Conservation (phyloP, 192 early-diverging fungal species). For the Coemansia sp. region DNA sequence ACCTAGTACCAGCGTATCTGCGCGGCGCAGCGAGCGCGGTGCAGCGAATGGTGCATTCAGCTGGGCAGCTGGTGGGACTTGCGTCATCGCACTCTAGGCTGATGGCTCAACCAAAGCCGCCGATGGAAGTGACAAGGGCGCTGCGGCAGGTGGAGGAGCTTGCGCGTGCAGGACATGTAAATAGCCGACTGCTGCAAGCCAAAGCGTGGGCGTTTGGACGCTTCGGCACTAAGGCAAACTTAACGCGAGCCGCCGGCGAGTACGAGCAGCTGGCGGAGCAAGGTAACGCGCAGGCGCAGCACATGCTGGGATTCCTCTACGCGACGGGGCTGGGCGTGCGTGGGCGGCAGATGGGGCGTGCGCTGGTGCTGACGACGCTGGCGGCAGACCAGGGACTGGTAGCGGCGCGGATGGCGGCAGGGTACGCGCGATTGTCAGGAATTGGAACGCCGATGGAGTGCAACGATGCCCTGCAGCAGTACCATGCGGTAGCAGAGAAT, state of each 20-base stretch:
- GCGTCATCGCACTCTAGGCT: too few species aligned
- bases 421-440: conserved; percentile 77
- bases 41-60: too few species aligned
- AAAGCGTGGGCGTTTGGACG: conserved; percentile 71
- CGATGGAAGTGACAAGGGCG: conserved; percentile 9
- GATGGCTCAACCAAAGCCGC: not conserved
- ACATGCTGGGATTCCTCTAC: conserved; percentile 87
- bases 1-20: too few species aligned
- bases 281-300: conserved; percentile 82
- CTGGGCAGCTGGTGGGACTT: too few species aligned
- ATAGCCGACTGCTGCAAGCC: conserved; percentile 62
- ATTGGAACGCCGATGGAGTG: conserved; percentile 79
- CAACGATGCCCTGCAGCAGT: conserved; percentile 71
- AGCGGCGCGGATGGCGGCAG: conserved; percentile 78
- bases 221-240: conserved; percentile 57
- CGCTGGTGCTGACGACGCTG: conserved; percentile 74
- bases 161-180: conserved; percentile 34
- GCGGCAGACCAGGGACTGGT: conserved; percentile 72
- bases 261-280: conserved; percentile 59
- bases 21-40: too few species aligned
- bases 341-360: conserved; percentile 45
- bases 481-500: conserved; percentile 74
- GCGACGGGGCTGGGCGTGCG: conserved; percentile 77
- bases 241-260: conserved; percentile 57
- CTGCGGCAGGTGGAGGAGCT: conserved; percentile 11